These are phyloP conservation scores for Streptanthus diversifolius DNA, from an alignment of 345 rosid genomes.

Conservation along the genomic window DNA sequence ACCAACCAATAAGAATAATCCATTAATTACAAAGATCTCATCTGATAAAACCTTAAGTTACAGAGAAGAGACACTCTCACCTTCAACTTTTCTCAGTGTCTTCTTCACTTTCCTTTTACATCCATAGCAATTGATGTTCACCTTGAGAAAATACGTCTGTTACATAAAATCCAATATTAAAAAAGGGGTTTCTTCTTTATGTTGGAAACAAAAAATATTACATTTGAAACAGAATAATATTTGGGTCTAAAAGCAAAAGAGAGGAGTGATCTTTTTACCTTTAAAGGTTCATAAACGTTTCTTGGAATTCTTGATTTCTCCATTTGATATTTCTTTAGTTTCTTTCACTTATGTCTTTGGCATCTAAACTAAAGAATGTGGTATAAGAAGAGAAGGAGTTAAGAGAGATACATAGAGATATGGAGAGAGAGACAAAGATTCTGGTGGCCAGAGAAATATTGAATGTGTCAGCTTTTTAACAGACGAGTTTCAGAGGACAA, in stretches of 20 bases:
- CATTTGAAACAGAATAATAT: conserved; percentile 27
- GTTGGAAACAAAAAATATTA: background rate
- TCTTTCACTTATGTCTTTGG: conserved; percentile 5
- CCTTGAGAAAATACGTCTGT: conserved; percentile 64
- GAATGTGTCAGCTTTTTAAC: conserved; percentile 32
- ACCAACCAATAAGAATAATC: background rate
- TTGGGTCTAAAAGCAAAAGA: conserved; percentile 3
- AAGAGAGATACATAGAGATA: conserved; percentile 8
- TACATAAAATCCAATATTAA: background rate
- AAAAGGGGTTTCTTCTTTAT: background rate
- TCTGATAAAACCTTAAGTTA: background rate
- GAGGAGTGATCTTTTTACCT: conserved; percentile 17
- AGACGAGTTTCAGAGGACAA: conserved; percentile 20
- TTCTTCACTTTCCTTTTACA: conserved; percentile 68
- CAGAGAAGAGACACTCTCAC: conserved; percentile 27
- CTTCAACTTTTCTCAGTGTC: conserved; percentile 64
- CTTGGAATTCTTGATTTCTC: conserved; percentile 38
- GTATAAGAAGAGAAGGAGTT: conserved; percentile 12
- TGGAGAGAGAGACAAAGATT: conserved; percentile 38
- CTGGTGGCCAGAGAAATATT: conserved; percentile 23
- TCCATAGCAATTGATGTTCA: conserved; percentile 68
- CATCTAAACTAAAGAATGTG: background rate
- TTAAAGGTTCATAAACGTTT: conserved; percentile 37
- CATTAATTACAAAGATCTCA: background rate
- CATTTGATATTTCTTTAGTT: conserved; percentile 7